Evolutionary conservation across 148 eudicot species (phyloP), one percentile per base, ranked within the genome.

Genomic region (Drosera capensis): DNA sequence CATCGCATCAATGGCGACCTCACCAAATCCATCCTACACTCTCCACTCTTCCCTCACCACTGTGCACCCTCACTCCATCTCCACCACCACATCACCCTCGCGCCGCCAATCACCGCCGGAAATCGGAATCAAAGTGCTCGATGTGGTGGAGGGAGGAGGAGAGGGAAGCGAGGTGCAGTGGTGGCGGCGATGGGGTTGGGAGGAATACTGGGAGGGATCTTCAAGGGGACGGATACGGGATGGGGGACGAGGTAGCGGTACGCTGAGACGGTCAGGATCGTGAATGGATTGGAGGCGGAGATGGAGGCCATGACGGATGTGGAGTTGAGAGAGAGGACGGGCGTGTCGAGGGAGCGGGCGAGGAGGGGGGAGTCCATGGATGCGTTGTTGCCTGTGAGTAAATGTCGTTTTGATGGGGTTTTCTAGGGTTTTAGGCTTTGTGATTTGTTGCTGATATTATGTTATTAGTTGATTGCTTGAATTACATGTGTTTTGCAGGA

Each of bases 311-410:
- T 88, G 1, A 72, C 94, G 20, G 97, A 88, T 59, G 55, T 72
- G 15, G 68, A 80, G 18, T 58, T 88, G 57, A 56, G 75, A 31
- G 81, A 83, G 0, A 58, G 52, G 40, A 78, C 94, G 46, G 37
- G 66, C 20, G 17, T 60, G 29, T 68, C 83, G 57, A 73, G 68
- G 22, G 60, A 72, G 43, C 80, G 97, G 3, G 79, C 90, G 52
- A 65, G 51, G 6, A 41, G 46, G 14, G 83, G 80, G 46, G 77
- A 79, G 47, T 66, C 92, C 20, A 66, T 88, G 36, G 86, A 75
- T 56, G 68, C 94, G 18, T 67, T 83, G n/a, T 71, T 88, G 38
- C 97, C 97, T 22, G 96, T 87, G 63, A n/a, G n/a, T n/a, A n/a
- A n/a, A n/a, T n/a, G n/a, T n/a, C n/a, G n/a, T n/a, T n/a, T n/a